Percentiles rank a stretch among this genome's conserved stretches.
Evolutionary conservation across 2,329 filamentous ascomycete species (phyloP).

Genomic region (Aspergillus sp.): DNA sequence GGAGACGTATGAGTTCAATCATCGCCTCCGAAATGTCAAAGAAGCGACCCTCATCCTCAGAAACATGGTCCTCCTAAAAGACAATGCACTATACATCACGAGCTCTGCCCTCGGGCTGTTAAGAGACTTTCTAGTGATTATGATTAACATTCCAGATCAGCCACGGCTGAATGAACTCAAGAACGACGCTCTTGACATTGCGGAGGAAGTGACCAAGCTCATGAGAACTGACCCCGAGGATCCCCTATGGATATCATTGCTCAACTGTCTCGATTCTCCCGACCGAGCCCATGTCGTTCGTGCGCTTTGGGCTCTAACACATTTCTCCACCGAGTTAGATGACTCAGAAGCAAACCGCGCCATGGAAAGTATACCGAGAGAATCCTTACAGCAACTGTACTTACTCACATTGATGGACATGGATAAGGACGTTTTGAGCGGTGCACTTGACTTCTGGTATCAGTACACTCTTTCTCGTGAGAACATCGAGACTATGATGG

Average conservation of each 20-base stretch:
- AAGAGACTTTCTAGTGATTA: slow-evolving; percentile 79
- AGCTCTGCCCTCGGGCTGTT: slow-evolving; percentile 65
- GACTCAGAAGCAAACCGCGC: slow-evolving; percentile 64
- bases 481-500: slow-evolving; percentile 67
- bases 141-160: slow-evolving; percentile 72
- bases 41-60: slow-evolving; percentile 85
- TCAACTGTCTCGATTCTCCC: slow-evolving; percentile 57
- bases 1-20: slow-evolving; percentile 68
- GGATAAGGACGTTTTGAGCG: slow-evolving; percentile 86
- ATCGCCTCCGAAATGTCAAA: slow-evolving; percentile 72
- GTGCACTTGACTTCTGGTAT: slow-evolving; percentile 90
- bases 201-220: slow-evolving; percentile 84
- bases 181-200: slow-evolving; percentile 87
- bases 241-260: slow-evolving; percentile 73
- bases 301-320: slow-evolving; percentile 75
- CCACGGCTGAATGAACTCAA: slow-evolving; percentile 76
- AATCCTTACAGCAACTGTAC: slow-evolving; percentile 57
- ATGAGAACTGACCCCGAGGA: slow-evolving; percentile 71
- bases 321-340: slow-evolving; percentile 84
- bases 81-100: slow-evolving; percentile 81
- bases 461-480: slow-evolving; percentile 85
- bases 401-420: slow-evolving; percentile 48
- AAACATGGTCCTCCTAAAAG: slow-evolving; percentile 92
- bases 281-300: slow-evolving; percentile 83
- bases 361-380: slow-evolving; percentile 66